Percentiles rank a stretch among this genome's conserved stretches.
Evolutionary conservation across 345 rosid genomes (phyloP).

Genomic region (Schrenkiella parvula): DNA sequence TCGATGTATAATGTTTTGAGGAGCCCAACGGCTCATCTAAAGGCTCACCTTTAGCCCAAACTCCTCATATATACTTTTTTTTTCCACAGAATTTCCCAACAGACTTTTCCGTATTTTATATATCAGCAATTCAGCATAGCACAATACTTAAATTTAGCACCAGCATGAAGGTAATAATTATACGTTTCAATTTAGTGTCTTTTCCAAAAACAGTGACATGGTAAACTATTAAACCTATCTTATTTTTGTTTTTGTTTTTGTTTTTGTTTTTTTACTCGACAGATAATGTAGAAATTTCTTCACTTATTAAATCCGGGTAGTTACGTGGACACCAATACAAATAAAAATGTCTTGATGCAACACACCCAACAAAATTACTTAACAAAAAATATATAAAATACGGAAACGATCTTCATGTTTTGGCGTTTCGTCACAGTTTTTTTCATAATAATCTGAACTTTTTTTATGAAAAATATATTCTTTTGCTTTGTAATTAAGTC

Average conservation of each 20-base stretch:
- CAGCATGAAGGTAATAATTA: neutral
- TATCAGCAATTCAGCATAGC: too few species aligned
- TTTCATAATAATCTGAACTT: neutral
- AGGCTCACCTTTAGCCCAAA: neutral
- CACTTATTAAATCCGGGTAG: neutral
- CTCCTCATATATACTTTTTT: neutral
- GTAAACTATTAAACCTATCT: too few species aligned
- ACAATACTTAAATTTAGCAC: neutral
- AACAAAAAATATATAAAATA: neutral
- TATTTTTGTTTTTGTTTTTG: too few species aligned
- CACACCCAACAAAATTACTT: neutral
- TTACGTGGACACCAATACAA: neutral
- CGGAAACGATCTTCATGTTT: neutral
- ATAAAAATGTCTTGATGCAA: neutral
- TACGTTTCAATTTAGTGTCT: neutral
- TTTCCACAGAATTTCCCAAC: neutral
- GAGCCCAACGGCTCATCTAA: neutral
- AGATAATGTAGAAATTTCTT: neutral
- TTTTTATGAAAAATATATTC: neutral
- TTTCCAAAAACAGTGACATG: neutral
- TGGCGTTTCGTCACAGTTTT: neutral
- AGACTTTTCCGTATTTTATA: neutral
- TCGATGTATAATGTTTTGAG: neutral
- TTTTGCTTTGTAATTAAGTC: conserved; percentile 27
- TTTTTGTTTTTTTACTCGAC: too few species aligned